Conservation (phyloP, 108 stramenopile species). For the Epipyxis sp. region DNA sequence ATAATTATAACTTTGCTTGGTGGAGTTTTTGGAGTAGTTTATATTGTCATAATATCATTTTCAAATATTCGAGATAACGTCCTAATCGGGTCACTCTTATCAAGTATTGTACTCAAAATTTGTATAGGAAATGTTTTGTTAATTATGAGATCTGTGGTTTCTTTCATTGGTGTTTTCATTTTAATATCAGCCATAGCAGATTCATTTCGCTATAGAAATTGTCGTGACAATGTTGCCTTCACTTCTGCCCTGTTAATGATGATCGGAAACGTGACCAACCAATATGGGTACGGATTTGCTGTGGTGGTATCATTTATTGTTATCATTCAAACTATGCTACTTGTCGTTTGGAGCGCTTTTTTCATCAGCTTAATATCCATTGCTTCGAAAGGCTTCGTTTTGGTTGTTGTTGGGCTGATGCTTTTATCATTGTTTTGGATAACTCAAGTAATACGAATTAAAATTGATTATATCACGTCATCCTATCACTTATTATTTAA, state of each 20-base stretch:
- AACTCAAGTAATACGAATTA: too few species aligned
- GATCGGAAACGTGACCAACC: neutral
- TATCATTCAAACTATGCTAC: neutral
- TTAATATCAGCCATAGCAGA: neutral
- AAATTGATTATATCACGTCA: too few species aligned
- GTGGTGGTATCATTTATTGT: neutral
- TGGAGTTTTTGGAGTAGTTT: neutral
- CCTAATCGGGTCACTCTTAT: neutral
- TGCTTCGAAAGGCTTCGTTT: neutral
- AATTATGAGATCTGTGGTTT: neutral
- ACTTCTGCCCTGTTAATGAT: neutral
- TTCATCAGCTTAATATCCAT: neutral
- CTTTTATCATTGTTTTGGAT: neutral
- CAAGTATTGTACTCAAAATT: neutral
- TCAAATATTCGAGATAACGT: neutral
- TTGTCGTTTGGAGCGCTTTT: neutral
- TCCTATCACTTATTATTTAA: too few species aligned
- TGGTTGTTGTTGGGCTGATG: neutral
- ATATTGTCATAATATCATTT: neutral
- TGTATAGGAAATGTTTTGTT: conserved; percentile 8
- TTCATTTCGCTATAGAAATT: neutral
- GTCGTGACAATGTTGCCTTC: neutral
- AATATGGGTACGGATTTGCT: neutral
- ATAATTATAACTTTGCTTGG: neutral
- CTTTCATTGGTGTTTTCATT: conserved; percentile 1